These are phyloP conservation scores for Ustanciosporium gigantosporum DNA, from an alignment of 1,284 basidiomycete genomes.

Conservation along the genomic window DNA sequence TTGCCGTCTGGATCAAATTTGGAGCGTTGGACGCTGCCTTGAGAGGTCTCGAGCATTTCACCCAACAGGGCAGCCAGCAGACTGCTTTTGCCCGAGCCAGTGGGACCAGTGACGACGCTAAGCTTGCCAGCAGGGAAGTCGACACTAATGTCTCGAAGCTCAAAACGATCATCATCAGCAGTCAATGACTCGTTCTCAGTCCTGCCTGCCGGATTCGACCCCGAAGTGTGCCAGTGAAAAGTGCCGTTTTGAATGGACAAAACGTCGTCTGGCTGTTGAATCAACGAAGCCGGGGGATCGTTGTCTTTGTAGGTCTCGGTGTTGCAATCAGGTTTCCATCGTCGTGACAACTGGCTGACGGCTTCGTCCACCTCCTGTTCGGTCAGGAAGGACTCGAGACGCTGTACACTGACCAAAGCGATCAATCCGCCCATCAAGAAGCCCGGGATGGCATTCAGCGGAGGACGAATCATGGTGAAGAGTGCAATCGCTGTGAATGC, in stretches of 20 bases:
- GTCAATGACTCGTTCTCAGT: neutral
- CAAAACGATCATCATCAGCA: constrained; percentile 1
- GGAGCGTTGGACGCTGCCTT: constrained; percentile 21
- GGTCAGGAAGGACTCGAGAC: constrained; percentile 77
- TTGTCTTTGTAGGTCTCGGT: constrained; percentile 64
- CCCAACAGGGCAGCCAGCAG: constrained; percentile 49
- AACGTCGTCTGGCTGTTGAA: constrained; percentile 68
- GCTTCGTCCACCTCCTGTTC: constrained; percentile 73
- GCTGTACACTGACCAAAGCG: constrained; percentile 73
- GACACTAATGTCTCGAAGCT: constrained; percentile 36
- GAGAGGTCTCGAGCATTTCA: constrained; percentile 38
- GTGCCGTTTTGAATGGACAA: neutral
- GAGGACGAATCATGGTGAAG: constrained; percentile 42
- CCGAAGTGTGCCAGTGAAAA: neutral
- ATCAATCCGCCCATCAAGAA: constrained; percentile 40
- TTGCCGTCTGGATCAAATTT: constrained; percentile 38
- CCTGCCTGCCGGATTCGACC: neutral
- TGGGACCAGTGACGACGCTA: constrained; percentile 44
- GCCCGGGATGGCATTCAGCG: constrained; percentile 64
- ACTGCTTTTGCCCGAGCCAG: constrained; percentile 54
- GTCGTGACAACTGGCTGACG: constrained; percentile 18
- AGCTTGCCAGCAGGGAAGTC: constrained; percentile 33
- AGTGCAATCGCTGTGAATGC: constrained; percentile 50
- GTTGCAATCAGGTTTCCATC: neutral
- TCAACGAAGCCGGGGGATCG: constrained; percentile 32